Evolutionary conservation across 208 protist species (phyloP), one percentile per base, ranked within the genome.

Genomic region (Leishmania mexicana): DNA sequence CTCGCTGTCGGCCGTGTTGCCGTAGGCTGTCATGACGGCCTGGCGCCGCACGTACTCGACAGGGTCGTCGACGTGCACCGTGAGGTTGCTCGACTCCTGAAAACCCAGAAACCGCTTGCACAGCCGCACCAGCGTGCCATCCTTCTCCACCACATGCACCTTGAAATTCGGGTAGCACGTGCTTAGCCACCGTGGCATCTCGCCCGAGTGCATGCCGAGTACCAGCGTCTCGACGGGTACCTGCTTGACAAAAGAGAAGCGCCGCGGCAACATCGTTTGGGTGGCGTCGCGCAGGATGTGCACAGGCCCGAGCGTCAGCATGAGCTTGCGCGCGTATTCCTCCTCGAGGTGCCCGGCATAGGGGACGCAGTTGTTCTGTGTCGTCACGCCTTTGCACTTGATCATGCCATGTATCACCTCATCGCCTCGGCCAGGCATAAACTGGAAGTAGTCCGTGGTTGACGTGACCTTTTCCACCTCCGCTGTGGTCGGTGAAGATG

Each of bases 331-430:
- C 6, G 88, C 85, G 42, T 90, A 84, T 85, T 98, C 95, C 54
- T 88, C 86, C 86, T 95, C 92, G 24, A 98, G 77, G 81, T 95
- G 89, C 10, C 91, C 91, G 0, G 92, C 83, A 72, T 87, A 92
- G 3, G 93, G 95, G 17, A 96, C 84, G 77, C 95, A 98, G 87
- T 96, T 96, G 84, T 96, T 97, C 45, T 90, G 81, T 49, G 90
- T 79, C 15, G 91, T 92, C 19, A 97, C 74, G 28, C 75, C 87
- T 74, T 88, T 94, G 84, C 95, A 98, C 85, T 98, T 98, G 58
- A 89, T 84, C 85, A 97, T 93, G 60, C 95, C 95, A 75, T 98
- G 93, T 45, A 97, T 87, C 47, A 94, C 76, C 64, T 93, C 89
- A 47, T 89, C 76, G 31, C 92, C 93, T 49, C 89, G 76, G 24